These are phyloP conservation scores for Penicillium sp. DNA, from an alignment of 2,329 filamentous ascomycete genomes.

Conservation along the genomic window DNA sequence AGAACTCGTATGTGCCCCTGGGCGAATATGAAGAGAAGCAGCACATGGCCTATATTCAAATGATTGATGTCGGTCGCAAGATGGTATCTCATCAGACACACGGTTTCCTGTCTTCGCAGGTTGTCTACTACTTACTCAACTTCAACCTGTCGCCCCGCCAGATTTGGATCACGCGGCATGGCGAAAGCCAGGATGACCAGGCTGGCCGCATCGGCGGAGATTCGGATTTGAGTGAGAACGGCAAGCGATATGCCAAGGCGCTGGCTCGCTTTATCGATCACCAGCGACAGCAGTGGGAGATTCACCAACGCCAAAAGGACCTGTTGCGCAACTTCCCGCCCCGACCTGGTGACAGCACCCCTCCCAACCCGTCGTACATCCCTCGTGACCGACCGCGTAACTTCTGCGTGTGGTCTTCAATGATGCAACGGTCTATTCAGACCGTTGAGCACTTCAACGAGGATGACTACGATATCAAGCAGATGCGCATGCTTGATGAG, in stretches of 20 bases:
- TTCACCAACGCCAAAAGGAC: slow-evolving; percentile 75
- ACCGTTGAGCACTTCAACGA: slow-evolving; percentile 91
- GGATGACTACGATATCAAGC: slow-evolving; percentile 93
- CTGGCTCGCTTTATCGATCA: slow-evolving; percentile 80
- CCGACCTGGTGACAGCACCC: slow-evolving; percentile 83
- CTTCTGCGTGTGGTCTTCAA: slow-evolving; percentile 98
- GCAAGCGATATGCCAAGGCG: slow-evolving; percentile 72
- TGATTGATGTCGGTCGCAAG: slow-evolving; percentile 96
- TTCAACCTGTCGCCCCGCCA: slow-evolving; percentile 95
- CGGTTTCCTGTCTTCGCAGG: slow-evolving; percentile 87
- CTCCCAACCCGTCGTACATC: slow-evolving; percentile 80
- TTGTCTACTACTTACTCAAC: slow-evolving; percentile 91
- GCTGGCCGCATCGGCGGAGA: slow-evolving; percentile 88
- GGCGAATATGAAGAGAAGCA: slow-evolving; percentile 88
- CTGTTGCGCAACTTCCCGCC: slow-evolving; percentile 82
- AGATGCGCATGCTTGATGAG: slow-evolving; percentile 97
- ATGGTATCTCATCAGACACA: slow-evolving; percentile 85
- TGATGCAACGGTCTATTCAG: slow-evolving; percentile 86
- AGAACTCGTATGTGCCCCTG: slow-evolving; percentile 88
- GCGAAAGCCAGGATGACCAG: slow-evolving; percentile 84
- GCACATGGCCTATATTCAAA: slow-evolving; percentile 92
- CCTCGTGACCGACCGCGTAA: slow-evolving; percentile 66
- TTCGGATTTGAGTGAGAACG: slow-evolving; percentile 77
- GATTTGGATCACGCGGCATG: slow-evolving; percentile 97
- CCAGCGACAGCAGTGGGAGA: slow-evolving; percentile 77